Conservation (phyloP, 2,329 filamentous ascomycete species). For the Colletotrichum sp. region DNA sequence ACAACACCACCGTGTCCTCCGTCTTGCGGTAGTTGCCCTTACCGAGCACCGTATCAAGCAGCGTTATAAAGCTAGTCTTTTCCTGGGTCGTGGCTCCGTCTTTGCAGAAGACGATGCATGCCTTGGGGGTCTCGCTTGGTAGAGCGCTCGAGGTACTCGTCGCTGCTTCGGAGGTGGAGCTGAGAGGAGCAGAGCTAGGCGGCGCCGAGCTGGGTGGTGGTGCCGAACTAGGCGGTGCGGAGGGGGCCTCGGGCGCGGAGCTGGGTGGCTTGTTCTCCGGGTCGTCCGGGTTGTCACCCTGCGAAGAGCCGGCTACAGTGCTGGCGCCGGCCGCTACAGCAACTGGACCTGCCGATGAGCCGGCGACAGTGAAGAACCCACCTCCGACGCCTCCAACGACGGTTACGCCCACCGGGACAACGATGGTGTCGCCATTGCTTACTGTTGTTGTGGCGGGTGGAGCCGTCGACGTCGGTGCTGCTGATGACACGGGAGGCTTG, state of each 20-base stretch:
- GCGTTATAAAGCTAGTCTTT: neutral
- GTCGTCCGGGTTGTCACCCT: neutral
- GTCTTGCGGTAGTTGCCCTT: neutral
- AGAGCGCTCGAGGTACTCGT: neutral
- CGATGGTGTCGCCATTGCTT: neutral
- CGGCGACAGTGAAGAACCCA: neutral
- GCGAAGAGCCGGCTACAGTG: neutral
- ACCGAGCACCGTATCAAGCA: neutral
- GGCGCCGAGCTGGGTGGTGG: neutral
- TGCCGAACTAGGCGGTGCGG: neutral
- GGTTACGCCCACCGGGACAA: neutral
- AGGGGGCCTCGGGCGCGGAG: neutral
- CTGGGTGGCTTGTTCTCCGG: neutral
- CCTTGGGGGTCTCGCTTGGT: neutral
- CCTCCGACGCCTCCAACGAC: neutral
- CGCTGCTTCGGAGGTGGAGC: neutral
- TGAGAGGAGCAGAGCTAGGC: neutral
- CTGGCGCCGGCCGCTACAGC: neutral
- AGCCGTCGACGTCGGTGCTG: neutral
- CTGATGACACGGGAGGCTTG: neutral
- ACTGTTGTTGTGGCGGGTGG: neutral
- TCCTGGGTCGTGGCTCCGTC: neutral
- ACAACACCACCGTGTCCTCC: neutral
- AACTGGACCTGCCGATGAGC: neutral
- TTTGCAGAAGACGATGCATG: neutral